phyloP scores from a whole-genome alignment of 2,329 filamentous ascomycete species.

The Aspergillus puulaauensis region DNA sequence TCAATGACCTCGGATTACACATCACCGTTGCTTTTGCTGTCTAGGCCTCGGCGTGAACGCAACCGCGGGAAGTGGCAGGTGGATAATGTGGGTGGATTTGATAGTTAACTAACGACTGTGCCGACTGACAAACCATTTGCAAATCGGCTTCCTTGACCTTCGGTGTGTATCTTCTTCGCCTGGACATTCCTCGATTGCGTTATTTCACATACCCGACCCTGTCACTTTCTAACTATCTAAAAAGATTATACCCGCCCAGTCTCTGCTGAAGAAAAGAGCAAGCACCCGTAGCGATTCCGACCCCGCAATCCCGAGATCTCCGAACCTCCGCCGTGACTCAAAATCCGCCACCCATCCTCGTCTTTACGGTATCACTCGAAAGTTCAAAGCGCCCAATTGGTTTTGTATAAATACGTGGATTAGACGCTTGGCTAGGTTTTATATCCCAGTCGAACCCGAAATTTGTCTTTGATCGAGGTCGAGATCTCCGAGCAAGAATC shows the following conservation, averaged over 20 bases:
- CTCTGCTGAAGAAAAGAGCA: neutral
- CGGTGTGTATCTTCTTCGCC: neutral
- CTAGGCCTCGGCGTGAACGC: too few relatives aligned
- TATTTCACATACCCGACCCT: neutral
- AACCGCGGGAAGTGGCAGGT: too few relatives aligned
- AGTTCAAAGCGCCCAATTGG: neutral
- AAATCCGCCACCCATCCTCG: conserved; percentile 6
- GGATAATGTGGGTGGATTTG: too few relatives aligned
- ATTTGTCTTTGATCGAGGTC: neutral
- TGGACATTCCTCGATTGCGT: neutral
- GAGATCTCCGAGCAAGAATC: neutral
- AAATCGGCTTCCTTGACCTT: conserved; percentile 11
- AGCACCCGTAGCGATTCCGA: neutral
- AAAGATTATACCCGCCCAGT: neutral
- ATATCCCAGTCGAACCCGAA: neutral
- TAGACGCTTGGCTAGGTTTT: neutral
- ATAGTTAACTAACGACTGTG: too few relatives aligned
- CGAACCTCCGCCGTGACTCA: conserved; percentile 6
- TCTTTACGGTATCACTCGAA: neutral
- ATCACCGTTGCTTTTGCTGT: too few relatives aligned
- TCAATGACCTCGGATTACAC: too few relatives aligned
- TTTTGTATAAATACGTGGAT: neutral
- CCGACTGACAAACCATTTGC: conserved; percentile 22
- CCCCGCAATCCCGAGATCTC: conserved; percentile 6
- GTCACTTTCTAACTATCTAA: neutral